Conservation (phyloP, 352 stramenopile species). For the Pythium graminicola region DNA sequence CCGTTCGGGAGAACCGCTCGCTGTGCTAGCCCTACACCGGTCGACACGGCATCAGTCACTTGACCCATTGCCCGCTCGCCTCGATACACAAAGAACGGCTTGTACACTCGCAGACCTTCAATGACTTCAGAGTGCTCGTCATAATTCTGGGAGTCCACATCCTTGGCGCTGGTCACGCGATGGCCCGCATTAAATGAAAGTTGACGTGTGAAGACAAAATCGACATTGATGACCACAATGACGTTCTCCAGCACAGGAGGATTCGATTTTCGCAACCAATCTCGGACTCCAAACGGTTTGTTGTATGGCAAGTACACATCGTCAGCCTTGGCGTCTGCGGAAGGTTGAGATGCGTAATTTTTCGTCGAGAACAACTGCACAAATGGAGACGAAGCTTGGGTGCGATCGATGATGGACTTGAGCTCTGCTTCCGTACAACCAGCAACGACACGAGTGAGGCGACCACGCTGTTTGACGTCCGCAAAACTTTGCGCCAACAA, state of each 20-base stretch:
- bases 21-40: constrained; percentile 53
- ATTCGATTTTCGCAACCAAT: constrained; percentile 66
- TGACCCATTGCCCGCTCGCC: constrained; percentile 28
- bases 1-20: constrained; percentile 41
- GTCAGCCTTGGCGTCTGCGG: constrained; percentile 3
- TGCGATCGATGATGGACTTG: constrained; percentile 32
- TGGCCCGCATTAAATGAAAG: constrained; percentile 56
- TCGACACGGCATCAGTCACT: constrained; percentile 36
- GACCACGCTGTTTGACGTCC: constrained; percentile 45
- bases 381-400: constrained; percentile 23
- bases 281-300: constrained; percentile 61
- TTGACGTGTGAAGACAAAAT: constrained; percentile 67
- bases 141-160: constrained; percentile 57
- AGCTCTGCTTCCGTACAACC: constrained; percentile 46
- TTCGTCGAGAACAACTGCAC: constrained; percentile 54
- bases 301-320: constrained; percentile 58
- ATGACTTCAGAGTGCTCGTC: constrained; percentile 53
- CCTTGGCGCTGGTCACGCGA: constrained; percentile 44
- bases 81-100: constrained; percentile 76
- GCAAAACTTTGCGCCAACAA: constrained; percentile 60
- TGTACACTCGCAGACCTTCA: constrained; percentile 71
- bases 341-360: constrained; percentile 36
- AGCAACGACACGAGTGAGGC: constrained; percentile 62
- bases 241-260: constrained; percentile 43
- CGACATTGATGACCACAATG: constrained; percentile 59